Evolutionary conservation across 768 basidiomycete genomes (phyloP), one percentile per base, ranked within the genome.

Genomic region (Boletus reticuloceps): DNA sequence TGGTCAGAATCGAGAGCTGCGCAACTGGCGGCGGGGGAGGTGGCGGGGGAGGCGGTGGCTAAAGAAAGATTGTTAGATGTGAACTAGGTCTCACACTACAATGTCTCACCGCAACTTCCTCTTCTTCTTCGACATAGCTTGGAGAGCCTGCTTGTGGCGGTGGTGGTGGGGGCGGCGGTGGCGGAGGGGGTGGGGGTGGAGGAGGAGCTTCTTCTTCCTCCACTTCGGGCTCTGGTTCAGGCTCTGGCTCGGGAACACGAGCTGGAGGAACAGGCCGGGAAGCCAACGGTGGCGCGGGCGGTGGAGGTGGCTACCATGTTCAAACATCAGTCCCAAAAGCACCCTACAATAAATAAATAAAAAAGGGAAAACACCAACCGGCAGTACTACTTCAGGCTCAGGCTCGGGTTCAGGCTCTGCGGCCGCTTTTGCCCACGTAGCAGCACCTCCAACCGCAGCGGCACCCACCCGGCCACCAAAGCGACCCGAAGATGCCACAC

Each of bases 1-100:
- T 51, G 22, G 57, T 54, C 55, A 72, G 43, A 59, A 65, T 27
- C 49, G 67, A 56, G 51, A 70, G 47, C 47, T 62, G 67, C 5
- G 74, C 72, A 40, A 73, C 70, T 9, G 77, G 77, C 8, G 79
- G 74, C 9, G 79, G 74, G 0, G 79, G 77, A 1, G 70, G 74
- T 0, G 79, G 78, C 0, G 77, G 25, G 25, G 25, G 25, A 6
- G 25, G 75, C 6, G 59, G 60, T 1, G 59, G 54, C 55, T 49
- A 12, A 49, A 6, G 36, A 53, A 19, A 9, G 19, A 1, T 16
- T 5, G 19, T 58, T 8, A 60, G 39, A 37, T 37, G 11, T 9
- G 17, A 38, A 14, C 41, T 14, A 25, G 9, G 13, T 6, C 13
- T 39, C 25, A 22, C 17, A 36, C 20, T 39, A 29, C 13, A 9